Evolutionary conservation across 164 flowering plant genomes (phyloP), one percentile per base, ranked within the genome.

Genomic region (Vitis labrusca): DNA sequence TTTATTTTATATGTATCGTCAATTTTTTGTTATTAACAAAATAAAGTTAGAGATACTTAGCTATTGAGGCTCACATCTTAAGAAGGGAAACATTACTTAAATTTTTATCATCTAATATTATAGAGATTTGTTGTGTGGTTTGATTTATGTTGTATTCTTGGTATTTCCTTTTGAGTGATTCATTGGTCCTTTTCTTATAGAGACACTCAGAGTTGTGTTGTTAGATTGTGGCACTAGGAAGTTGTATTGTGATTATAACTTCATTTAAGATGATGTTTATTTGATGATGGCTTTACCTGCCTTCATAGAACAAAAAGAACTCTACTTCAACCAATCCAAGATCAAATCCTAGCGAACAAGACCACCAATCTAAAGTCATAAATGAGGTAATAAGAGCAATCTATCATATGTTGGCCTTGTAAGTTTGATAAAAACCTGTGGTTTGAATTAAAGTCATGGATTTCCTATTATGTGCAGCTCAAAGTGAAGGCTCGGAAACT

Each of bases 401-500:
- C 13, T 51, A 48, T 19, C 50, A 2, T 13, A 2, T 13, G 1
- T 9, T 54, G 61, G 30, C 9, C 48, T 29, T 54, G 32, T 19
- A 11, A 32, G 16, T 23, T 37, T 6, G 3, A 8, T 5, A 47
- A 44, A 47, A 17, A 10, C 8, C 32, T 16, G 2, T 29, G 14
- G 10, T 56, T 10, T 71, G 50, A 53, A 57, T 44, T 58, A 52
- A 63, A 62, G 50, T 37, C 37, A 13, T 14, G 50, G 50, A 10
- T 53, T 47, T 57, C 16, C 2, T 48, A 30, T 30, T 2, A 19
- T 66, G 17, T 66, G 76, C 83, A 89, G 96, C 15, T 55, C 5
- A 83, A 86, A 72, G 29, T 23, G 66, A 92, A 92, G 77, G 90
- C 64, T 8, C 88, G 89, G 78, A 85, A 82, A 32, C 83, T 88